phyloP scores from a whole-genome alignment of 2,329 filamentous ascomycete species.

The Penicillium polonicum region DNA sequence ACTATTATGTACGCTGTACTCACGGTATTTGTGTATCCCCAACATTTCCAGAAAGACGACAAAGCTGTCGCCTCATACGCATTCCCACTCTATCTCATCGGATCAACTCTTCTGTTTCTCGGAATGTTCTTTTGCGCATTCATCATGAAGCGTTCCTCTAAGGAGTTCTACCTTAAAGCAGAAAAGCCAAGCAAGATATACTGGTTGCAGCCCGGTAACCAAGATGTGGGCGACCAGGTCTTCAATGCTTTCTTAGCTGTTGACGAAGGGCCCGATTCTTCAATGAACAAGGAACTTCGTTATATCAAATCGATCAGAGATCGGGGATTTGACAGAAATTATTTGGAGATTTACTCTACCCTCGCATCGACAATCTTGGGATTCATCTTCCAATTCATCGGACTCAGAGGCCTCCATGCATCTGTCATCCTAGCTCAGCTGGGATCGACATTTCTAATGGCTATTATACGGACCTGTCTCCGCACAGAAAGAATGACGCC shows the following conservation, averaged over 20 bases:
- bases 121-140: slow-evolving; percentile 39
- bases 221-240: slow-evolving; percentile 40
- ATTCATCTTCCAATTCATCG: slow-evolving; percentile 42
- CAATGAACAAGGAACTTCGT: slow-evolving; percentile 13
- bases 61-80: slow-evolving; percentile 30
- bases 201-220: slow-evolving; percentile 42
- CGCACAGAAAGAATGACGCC: slow-evolving; percentile 33
- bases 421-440: slow-evolving; percentile 39
- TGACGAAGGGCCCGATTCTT: slow-evolving; percentile 21
- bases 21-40: slow-evolving; percentile 31
- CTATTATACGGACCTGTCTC: slow-evolving; percentile 35
- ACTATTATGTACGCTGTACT: slow-evolving; percentile 30
- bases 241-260: slow-evolving; percentile 39
- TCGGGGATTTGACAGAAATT: slow-evolving; percentile 11
- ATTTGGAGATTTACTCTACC: slow-evolving; percentile 22
- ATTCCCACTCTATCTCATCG: slow-evolving; percentile 35
- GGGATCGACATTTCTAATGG: slow-evolving; percentile 39
- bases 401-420: slow-evolving; percentile 38
- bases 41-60: slow-evolving; percentile 28
- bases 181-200: slow-evolving; percentile 33
- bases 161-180: slow-evolving; percentile 25
- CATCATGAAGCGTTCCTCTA: slow-evolving; percentile 36
- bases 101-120: slow-evolving; percentile 32
- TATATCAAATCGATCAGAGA: slow-evolving; percentile 34
- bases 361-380: slow-evolving; percentile 32